Evolutionary conservation across 2,329 filamentous ascomycete species (phyloP), one percentile per base, ranked within the genome.

Genomic region (Fonsecaea monophora): DNA sequence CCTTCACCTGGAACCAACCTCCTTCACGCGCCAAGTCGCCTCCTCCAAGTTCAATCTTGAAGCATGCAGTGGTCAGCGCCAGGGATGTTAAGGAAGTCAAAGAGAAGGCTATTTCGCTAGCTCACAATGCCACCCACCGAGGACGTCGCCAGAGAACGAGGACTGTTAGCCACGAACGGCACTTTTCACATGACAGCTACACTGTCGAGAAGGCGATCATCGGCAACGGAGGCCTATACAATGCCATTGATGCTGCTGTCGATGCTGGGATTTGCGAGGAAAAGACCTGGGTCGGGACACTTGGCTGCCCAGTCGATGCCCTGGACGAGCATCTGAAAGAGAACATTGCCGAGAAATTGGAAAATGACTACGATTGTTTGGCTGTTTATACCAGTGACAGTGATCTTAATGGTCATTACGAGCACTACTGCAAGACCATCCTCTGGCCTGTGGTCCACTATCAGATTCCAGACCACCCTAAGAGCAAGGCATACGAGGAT

Each of bases 391-490:
- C 92, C 78, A 91, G 88, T 68, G 94, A 98, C 80, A 92, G 90
- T 76, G 94, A 98, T 78, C 93, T 97, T 76, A 91, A 97, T 74
- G 93, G 94, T 1, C 94, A 97, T 79, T 98, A 98, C 76, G 88
- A 90, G 12, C 94, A 97, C 79, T 98, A 95, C 77, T 97, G 94
- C 88, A 98, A 98, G 82, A 92, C 94, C 75, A 97, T 98, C 63
- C 84, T 98, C 6, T 98, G 94, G 94, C 94, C 94, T 0, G 94
- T 97, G 67, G 96, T 98, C 79, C 94, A 98, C 80, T 98, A 98
- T 78, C 94, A 97, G 79, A 96, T 98, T 67, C 95, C 94, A 0
- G 95, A 98, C 77, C 96, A 96, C 76, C 94, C 94, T 32, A 97
- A 97, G 84, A 97, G 93, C 87, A 98, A 98, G 78, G 94, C 94